Percentiles rank a stretch among this genome's conserved stretches.
phyloP scores from a whole-genome alignment of 257 asterid genomes.

The Avicennia marina region DNA sequence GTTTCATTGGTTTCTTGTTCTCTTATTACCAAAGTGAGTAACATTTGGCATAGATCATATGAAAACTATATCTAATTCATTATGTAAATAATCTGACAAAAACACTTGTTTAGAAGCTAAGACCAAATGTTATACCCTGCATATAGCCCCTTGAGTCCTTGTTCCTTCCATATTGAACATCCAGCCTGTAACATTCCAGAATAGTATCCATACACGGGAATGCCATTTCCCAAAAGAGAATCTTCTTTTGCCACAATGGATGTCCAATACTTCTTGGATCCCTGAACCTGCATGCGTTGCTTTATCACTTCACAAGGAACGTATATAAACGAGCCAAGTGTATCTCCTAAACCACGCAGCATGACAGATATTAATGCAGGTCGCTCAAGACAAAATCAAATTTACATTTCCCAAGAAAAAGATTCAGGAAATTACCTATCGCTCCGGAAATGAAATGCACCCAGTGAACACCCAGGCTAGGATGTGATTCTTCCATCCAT shows the following conservation, averaged over 20 bases:
- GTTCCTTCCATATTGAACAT: constrained; percentile 77
- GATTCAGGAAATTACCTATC: constrained; percentile 36
- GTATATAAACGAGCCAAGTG: constrained; percentile 69
- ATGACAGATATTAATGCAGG: constrained; percentile 5
- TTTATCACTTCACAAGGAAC: constrained; percentile 89
- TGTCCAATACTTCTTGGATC: constrained; percentile 69
- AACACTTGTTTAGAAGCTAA: not conserved
- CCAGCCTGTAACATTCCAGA: constrained; percentile 87
- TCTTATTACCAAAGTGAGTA: too few relatives aligned
- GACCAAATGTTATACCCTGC: constrained; percentile 47
- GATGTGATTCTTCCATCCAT: constrained; percentile 70
- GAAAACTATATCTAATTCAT: too few relatives aligned
- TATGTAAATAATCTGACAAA: too few relatives aligned
- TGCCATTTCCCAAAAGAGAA: constrained; percentile 37
- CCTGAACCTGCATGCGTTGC: constrained; percentile 90
- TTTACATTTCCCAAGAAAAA: not conserved
- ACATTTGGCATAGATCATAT: too few relatives aligned
- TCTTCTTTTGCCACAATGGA: constrained; percentile 48
- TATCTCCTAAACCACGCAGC: constrained; percentile 54
- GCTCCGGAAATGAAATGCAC: constrained; percentile 80
- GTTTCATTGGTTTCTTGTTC: not conserved
- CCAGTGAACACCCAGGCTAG: constrained; percentile 59
- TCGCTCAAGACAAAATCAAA: constrained; percentile 1
- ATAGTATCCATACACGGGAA: constrained; percentile 56
- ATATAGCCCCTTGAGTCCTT: constrained; percentile 70